Base-by-base conservation (phyloP, 2,329 filamentous ascomycete species). In the Aureobasidium sp. region DNA sequence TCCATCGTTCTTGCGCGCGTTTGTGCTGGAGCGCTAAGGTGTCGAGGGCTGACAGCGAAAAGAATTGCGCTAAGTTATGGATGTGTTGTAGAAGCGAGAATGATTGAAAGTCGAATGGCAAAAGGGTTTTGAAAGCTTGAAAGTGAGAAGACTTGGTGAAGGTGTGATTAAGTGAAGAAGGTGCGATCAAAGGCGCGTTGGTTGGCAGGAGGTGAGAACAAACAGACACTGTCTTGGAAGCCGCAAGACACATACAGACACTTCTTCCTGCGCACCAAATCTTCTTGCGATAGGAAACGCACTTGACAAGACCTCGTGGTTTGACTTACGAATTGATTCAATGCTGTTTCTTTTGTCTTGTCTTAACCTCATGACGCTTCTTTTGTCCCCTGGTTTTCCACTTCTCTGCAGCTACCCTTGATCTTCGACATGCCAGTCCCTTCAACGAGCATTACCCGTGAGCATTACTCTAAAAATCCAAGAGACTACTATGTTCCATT, bases 131-230 rank as follows among this genome's bases (percentile, higher is more conserved):
- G 39, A 10, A 30, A 10, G 10, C n/a, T 37, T 59, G 49, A 34
- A 13, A 41, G 32, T 57, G 58, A 34, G 11, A 27, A 45, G 29
- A 30, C 3, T 25, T 42, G 15, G 30, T 7, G 11, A 44, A 27
- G 41, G 30, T 34, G 41, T 21, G 41, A 57, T 7, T 47, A n/a
- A 62, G 49, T 52, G 52, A 42, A 55, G 63, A 48, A 63, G 45
- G 59, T 62, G 41, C 45, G 44, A 25, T 52, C 49, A 39, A 52
- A 39, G 49, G 21, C 49, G 21, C 44, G 25, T 8, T 50, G n/a
- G n/a, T n/a, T 21, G 49, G 5, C 36, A 6, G 30, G 6, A 42
- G 21, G 53, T 34, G 21, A 37, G 30, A 7, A 27, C 49, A 37
- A 39, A 39, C 53, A 57, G 30, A 11, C 53, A 36, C 52, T 45